A percentile compares a stretch with the other conserved stretches of the same genome.
Conservation (phyloP, 1,284 basidiomycete species). For the Cryptococcus sp. region DNA sequence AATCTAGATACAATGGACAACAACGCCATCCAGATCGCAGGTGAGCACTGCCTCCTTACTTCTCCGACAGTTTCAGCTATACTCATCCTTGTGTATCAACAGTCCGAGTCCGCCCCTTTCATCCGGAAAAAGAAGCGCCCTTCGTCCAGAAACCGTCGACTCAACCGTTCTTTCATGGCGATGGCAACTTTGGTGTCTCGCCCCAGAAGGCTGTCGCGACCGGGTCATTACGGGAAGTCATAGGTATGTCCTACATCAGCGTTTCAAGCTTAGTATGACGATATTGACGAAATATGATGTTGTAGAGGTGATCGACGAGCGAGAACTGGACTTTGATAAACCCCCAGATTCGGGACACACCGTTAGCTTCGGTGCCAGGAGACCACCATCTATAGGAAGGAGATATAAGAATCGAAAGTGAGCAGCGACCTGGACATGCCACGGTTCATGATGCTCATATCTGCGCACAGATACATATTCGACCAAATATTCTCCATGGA, state of each 20-base stretch:
- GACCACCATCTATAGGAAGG: conserved; percentile 67
- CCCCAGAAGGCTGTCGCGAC: conserved; percentile 32
- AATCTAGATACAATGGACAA: conserved; percentile 35
- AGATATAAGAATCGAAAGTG: conserved; percentile 79
- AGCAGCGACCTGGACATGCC: conserved; percentile 10
- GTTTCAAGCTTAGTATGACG: not conserved
- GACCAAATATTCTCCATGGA: conserved; percentile 84
- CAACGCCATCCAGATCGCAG: conserved; percentile 45
- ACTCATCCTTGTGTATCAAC: conserved; percentile 2
- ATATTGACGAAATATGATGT: not conserved
- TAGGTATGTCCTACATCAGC: conserved; percentile 40
- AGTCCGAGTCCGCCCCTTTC: conserved; percentile 91
- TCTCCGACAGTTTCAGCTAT: too few species aligned
- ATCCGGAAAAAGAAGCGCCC: conserved; percentile 70
- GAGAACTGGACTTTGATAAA: conserved; percentile 85
- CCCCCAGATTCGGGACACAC: conserved; percentile 70
- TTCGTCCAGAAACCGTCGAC: conserved; percentile 66
- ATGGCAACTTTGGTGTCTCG: conserved; percentile 67
- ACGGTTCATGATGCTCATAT: conserved; percentile 2
- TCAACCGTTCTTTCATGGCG: conserved; percentile 69
- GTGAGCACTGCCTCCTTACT: conserved; percentile 21
- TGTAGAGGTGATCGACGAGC: conserved; percentile 56
- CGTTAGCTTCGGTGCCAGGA: conserved; percentile 62
- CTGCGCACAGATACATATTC: conserved; percentile 75
- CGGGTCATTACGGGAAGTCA: conserved; percentile 49